phyloP scores from a whole-genome alignment of 495 filamentous ascomycete species.

The Talaromyces liani region DNA sequence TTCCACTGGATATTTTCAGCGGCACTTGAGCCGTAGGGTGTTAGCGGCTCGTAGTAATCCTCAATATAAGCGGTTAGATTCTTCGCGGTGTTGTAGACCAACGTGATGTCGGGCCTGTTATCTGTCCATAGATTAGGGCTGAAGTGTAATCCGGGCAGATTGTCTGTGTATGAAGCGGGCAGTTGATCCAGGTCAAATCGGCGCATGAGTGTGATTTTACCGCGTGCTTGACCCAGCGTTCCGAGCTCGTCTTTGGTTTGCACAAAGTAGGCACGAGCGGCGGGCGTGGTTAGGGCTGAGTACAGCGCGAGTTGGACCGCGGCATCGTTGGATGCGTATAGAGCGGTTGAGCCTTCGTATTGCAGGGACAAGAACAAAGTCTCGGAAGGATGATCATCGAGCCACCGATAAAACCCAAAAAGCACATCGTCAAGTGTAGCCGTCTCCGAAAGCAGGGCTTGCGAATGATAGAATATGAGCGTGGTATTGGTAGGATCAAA shows the following conservation, averaged over 20 bases:
- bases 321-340: conserved; percentile 22
- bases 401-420: conserved; percentile 43
- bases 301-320: conserved; percentile 25
- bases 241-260: conserved; percentile 29
- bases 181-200: conserved; percentile 34
- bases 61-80: conserved; percentile 35
- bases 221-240: conserved; percentile 30
- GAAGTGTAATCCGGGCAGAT: conserved; percentile 34
- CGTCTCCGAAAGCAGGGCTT: conserved; percentile 35
- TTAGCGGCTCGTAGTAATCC: conserved; percentile 31
- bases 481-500: conserved; percentile 36
- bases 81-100: conserved; percentile 26
- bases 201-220: conserved; percentile 34
- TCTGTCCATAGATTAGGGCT: conserved; percentile 30
- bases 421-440: conserved; percentile 41
- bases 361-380: conserved; percentile 32
- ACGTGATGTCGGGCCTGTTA: conserved; percentile 23
- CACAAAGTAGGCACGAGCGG: conserved; percentile 28
- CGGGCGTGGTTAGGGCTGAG: conserved; percentile 24
- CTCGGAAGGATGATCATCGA: conserved; percentile 26
- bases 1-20: conserved; percentile 32
- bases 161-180: conserved; percentile 18
- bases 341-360: conserved; percentile 23
- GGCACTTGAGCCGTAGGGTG: conserved; percentile 18
- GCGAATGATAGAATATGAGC: conserved; percentile 43